Base-by-base conservation (phyloP, 345 rosid genomes). In the Sonneratia alba region DNA sequence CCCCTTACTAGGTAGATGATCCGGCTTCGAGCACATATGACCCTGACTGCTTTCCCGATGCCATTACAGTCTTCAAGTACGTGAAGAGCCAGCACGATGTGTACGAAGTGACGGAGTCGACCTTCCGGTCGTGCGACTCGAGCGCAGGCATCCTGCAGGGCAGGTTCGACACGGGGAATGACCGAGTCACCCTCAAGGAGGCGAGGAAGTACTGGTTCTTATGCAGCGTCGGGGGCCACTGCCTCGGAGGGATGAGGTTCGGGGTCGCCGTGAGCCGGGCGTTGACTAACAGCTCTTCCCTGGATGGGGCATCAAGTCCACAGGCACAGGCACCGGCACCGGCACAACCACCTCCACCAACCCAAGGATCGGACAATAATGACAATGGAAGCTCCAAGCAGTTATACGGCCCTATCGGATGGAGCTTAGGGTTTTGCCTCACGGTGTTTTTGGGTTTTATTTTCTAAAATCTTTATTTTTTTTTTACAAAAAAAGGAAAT, bases 181-280 rank as follows among this genome's bases (percentile, higher is more conserved):
- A 87, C 75, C 69, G 61, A 76, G 62, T 87, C 21, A 32, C 38
- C 32, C 84, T 87, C 65, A 49, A 6, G 0, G 67, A 79, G 48
- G 76, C 79, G 19, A 87, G 69, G 71, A 84, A 79, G 69, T 78
- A 85, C 67, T 82, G 86, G 85, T 87, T 87, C 77, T 42, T 87
- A 34, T 87, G 91, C 80, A 76, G 51, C 48, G 27, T 78, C 14
- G 75, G 0, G 22, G 91, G 91, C 0, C 91, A 87, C 73, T 87
- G 91, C 78, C 77, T 82, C 68, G 87, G 85, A 21, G 87, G 87
- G 21, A 87, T 85, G 91, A 85, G 89, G 77, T 79, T 87, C 40
- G 18, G 37, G 38, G 47, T 87, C 61, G 67, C 79, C 22, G 85
- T 78, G 13, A 68, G 67, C 32, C 13, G 24, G 32, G 63, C 13